Evolutionary conservation across 140 eudicot genomes (phyloP), one percentile per base, ranked within the genome.

Genomic region (Erigeron philadelphicus): DNA sequence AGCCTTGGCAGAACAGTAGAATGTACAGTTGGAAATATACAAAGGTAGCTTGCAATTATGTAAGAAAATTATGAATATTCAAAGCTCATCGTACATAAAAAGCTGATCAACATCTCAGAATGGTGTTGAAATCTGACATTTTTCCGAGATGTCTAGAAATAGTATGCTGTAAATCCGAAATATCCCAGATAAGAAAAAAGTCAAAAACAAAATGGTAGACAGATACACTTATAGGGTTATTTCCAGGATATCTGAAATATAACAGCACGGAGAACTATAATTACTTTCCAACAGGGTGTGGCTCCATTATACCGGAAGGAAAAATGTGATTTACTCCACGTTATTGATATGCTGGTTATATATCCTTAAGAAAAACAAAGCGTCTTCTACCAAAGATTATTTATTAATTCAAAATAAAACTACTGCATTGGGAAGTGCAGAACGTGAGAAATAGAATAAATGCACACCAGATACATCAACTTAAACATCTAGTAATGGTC

Each of bases 51-150:
- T 59, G 49, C 41, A 21, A 17, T 47, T 42, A 31, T 21, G 42
- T 31, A 61, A 61, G 70, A 50, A 62, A 35, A 13, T 21, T 70
- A 72, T 48, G 70, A 72, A 60, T 48, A 46, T 50, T 61, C 68
- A 49, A 15, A 46, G 15, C 47, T 47, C 50, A 45, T 31, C 13
- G 66, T 31, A 61, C 8, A 38, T 52, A 48, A 48, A 59, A 38
- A 60, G 68, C 45, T 60, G 38, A 60, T 47, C 52, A 12, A 68
- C 63, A 53, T 12, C 63, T 53, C 1, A 15, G 42, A 40, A 60
- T 40, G 43, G 50, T 19, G 17, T 1, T 10, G 15, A 71, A 50
- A 31, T 62, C 61, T 61, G 67, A 10, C 61, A 38, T 15, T 31
- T 15, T 47, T 60, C 60, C 17, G 38, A 72, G 38, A 48, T 61